A percentile compares a stretch with the other conserved stretches of the same genome.
Evolutionary conservation across 169 alveolate genomes (phyloP).

Genomic region (Blepharisma undulans): DNA sequence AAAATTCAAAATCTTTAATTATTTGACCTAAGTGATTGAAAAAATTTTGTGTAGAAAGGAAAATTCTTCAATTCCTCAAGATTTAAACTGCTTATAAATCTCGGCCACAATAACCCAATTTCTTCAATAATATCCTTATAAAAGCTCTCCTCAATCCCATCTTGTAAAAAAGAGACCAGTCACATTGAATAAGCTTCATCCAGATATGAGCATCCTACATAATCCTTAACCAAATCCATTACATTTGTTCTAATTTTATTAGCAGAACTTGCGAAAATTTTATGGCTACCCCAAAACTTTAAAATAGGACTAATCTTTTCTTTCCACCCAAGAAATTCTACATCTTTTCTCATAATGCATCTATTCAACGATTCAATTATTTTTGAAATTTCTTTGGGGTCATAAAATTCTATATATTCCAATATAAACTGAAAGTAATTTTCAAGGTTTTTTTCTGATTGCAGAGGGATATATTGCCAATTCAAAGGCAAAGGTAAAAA

Average conservation of each 20-base stretch:
- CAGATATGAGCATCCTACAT: background rate
- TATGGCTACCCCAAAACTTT: background rate
- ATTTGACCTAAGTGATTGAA: background rate
- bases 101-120: background rate
- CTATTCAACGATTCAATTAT: background rate
- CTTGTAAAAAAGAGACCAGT: background rate
- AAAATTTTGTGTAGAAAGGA: background rate
- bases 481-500: constrained; percentile 31
- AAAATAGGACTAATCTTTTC: background rate
- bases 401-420: background rate
- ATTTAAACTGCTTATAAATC: background rate
- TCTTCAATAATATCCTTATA: background rate
- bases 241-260: background rate
- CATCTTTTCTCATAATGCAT: constrained; percentile 16
- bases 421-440: background rate
- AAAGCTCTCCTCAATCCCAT: background rate
- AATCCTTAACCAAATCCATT: background rate
- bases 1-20: background rate
- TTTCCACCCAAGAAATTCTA: background rate
- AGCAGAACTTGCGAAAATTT: background rate
- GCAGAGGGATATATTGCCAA: background rate
- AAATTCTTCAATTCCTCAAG: background rate
- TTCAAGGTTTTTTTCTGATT: background rate
- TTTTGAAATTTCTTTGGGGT: background rate
- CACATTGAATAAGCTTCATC: background rate